Conservation (phyloP, 2,329 filamentous ascomycete species). For the Beauveria sp. region DNA sequence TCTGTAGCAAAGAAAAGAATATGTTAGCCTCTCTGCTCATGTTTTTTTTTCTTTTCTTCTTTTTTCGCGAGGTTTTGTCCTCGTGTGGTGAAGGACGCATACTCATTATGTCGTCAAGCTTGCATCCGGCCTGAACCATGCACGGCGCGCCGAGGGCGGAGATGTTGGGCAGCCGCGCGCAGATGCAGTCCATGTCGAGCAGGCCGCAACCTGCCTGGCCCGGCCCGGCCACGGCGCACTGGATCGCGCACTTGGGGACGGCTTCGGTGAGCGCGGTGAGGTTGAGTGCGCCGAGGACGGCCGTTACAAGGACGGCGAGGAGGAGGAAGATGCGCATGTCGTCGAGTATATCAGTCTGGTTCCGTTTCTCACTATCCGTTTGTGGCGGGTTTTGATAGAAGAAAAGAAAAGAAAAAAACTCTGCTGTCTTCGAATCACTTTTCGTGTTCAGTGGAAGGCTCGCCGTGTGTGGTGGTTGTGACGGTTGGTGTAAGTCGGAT, state of each 20-base stretch:
- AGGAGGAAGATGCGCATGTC: slow-evolving; percentile 17
- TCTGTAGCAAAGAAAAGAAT: not conserved
- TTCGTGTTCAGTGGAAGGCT: too few species aligned
- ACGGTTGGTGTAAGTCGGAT: too few species aligned
- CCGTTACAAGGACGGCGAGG: slow-evolving; percentile 18
- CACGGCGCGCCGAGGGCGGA: slow-evolving; percentile 28
- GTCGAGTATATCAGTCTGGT: not conserved
- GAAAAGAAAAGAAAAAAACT: too few species aligned
- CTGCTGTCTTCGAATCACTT: too few species aligned
- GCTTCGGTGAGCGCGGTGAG: slow-evolving; percentile 11
- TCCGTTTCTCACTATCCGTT: not conserved
- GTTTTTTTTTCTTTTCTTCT: not conserved
- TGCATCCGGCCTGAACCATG: slow-evolving; percentile 26
- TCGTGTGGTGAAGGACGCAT: slow-evolving; percentile 13
- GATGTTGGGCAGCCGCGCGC: slow-evolving; percentile 27
- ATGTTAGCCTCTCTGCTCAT: not conserved
- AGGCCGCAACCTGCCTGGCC: slow-evolving; percentile 25
- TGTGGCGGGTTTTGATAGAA: not conserved
- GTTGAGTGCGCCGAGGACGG: slow-evolving; percentile 20
- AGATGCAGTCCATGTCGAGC: slow-evolving; percentile 31
- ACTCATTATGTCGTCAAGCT: slow-evolving; percentile 28
- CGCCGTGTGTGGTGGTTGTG: too few species aligned
- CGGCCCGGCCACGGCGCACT: slow-evolving; percentile 28
- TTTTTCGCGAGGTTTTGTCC: not conserved
- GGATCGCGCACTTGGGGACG: slow-evolving; percentile 32